Base-by-base conservation (phyloP, 257 asterid species). In the Scutellaria barbata region DNA sequence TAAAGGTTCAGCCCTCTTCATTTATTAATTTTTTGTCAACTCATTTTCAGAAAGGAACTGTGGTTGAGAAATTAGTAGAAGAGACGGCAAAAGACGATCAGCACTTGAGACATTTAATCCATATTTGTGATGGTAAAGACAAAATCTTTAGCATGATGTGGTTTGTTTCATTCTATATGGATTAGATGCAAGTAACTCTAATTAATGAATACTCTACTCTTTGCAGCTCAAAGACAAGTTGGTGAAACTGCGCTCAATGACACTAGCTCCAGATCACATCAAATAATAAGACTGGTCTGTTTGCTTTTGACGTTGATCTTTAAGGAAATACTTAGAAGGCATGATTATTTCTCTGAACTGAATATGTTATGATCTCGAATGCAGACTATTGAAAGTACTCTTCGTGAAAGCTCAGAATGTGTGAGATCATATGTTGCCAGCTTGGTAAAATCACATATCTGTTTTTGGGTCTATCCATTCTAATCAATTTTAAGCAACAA, bases 201-300 rank as follows among this genome's bases (percentile, higher is more conserved):
- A 5, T 72, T 58, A 35, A 47, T 71, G 75, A 57, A 10, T 77
- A 48, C 41, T 64, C 54, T 42, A 37, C 22, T 52, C 37, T 62
- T 74, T 86, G 82, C 88, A 92, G 98, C 96, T 77, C 98, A 92
- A 80, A 85, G 98, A 73, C 98, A 92, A 88, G 96, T 90, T 43
- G 98, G 98, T 14, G 98, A 90, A 84, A 92, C 98, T 18, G 90
- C 98, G 70, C 79, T 92, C 42, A 92, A 92, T n/a, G 98, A 92
- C 75, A 84, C 90, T 6, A 92, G 98, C 81, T 92, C 98, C 59
- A 82, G 98, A 72, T 92, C 98, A 11, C 98, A 92, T 81, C 98
- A 92, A 84, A 92, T 92, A 75, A 92, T 92, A 70, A 81, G 96
- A 84, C 87, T 92, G 94, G 98, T 88, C 35, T 74, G 90, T 73